Percentiles rank a stretch among this genome's conserved stretches.
Evolutionary conservation across 129 eudicot species (phyloP).

Genomic region (Flaveria linearis): DNA sequence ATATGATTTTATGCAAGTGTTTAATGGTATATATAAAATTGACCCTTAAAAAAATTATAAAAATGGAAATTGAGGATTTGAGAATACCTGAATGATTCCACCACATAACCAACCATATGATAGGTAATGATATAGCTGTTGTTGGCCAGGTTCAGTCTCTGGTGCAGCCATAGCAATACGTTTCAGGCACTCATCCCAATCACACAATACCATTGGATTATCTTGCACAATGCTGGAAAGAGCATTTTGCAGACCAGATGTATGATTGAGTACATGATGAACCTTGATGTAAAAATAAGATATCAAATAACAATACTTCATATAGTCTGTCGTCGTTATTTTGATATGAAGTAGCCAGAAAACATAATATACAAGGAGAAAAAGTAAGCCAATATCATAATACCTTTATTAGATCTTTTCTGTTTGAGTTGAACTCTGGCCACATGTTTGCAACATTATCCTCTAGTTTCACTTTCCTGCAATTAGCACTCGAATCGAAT

Average conservation of each 20-base stretch:
- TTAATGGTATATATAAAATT: background rate
- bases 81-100: constrained; percentile 81
- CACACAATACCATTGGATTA: constrained; percentile 63
- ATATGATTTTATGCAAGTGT: too few species aligned
- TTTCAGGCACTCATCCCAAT: constrained; percentile 80
- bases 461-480: constrained; percentile 71
- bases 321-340: background rate
- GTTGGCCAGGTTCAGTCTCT: constrained; percentile 79
- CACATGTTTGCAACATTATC: constrained; percentile 73
- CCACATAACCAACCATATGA: constrained; percentile 95
- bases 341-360: background rate
- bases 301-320: background rate
- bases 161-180: constrained; percentile 50
- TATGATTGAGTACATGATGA: constrained; percentile 94
- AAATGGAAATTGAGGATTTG: background rate
- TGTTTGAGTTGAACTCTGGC: constrained; percentile 72
- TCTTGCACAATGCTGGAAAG: constrained; percentile 57
- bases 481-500: constrained; percentile 8
- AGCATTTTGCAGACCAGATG: constrained; percentile 89
- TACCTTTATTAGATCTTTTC: constrained; percentile 80
- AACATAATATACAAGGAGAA: background rate
- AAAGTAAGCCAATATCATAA: background rate
- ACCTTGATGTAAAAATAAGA: constrained; percentile 42
- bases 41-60: background rate
- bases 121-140: constrained; percentile 80